These are phyloP conservation scores for Monosporascus sp. DNA, from an alignment of 2,329 filamentous ascomycete genomes.

Conservation along the genomic window DNA sequence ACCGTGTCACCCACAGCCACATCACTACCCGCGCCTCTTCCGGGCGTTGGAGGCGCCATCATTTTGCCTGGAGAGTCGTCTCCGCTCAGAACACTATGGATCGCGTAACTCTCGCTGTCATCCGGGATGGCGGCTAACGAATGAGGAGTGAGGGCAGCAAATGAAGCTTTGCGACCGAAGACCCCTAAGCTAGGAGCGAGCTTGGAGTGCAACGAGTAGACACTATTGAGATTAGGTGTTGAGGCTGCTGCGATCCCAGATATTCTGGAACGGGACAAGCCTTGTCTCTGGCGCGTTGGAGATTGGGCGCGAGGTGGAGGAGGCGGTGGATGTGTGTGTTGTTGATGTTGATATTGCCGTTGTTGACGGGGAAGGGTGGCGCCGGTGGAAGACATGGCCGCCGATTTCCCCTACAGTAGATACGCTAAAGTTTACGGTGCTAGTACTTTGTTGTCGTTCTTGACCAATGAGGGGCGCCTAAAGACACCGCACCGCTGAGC, in stretches of 20 bases:
- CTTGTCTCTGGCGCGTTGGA: conserved; percentile 19
- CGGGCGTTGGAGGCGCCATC: conserved; percentile 47
- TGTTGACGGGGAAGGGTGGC: neutral
- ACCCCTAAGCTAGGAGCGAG: conserved; percentile 36
- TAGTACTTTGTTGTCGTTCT: neutral
- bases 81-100: conserved; percentile 45
- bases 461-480: neutral
- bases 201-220: conserved; percentile 46
- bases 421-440: neutral
- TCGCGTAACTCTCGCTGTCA: conserved; percentile 58
- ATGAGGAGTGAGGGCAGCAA: conserved; percentile 61
- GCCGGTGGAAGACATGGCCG: neutral
- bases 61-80: conserved; percentile 38
- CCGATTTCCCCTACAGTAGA: neutral
- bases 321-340: neutral
- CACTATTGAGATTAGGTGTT: conserved; percentile 52
- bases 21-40: conserved; percentile 40
- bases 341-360: neutral
- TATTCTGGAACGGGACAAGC: conserved; percentile 37
- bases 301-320: conserved; percentile 1
- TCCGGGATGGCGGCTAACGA: conserved; percentile 62
- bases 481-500: neutral
- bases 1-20: conserved; percentile 76
- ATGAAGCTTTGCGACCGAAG: conserved; percentile 63
- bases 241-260: conserved; percentile 45